A percentile compares a stretch with the other conserved stretches of the same genome.
Evolutionary conservation across 2,329 filamentous ascomycete genomes (phyloP).

Genomic region (Xenoacremonium recifei): DNA sequence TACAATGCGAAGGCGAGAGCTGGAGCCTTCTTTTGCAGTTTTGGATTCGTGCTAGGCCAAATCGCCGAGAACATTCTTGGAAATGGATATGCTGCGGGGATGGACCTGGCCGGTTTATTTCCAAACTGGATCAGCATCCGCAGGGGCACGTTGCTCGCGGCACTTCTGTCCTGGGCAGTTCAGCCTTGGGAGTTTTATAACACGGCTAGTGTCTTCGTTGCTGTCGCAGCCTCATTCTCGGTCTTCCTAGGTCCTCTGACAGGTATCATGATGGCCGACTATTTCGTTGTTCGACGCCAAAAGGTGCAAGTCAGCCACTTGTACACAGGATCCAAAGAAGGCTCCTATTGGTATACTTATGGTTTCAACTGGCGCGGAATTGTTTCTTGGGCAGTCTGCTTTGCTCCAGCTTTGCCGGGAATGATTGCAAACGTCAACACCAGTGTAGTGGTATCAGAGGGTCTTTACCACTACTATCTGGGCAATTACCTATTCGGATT

Average conservation of each 20-base stretch:
- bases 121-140: neutral
- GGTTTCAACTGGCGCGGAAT: neutral
- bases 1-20: neutral
- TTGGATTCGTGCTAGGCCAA: neutral
- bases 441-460: neutral
- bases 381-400: neutral
- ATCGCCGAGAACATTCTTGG: neutral
- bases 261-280: neutral
- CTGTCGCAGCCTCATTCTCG: neutral
- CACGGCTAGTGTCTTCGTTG: neutral
- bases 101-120: neutral
- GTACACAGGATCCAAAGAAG: neutral
- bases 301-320: neutral
- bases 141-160: neutral
- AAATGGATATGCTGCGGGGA: neutral
- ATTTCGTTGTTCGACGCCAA: neutral
- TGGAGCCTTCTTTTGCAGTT: neutral
- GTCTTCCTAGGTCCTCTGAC: neutral
- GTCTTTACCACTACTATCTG: neutral
- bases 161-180: neutral
- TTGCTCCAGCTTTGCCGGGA: neutral
- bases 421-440: neutral
- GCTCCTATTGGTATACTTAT: neutral
- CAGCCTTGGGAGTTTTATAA: neutral
- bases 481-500: neutral